Evolutionary conservation across 2,329 filamentous ascomycete species (phyloP).

Genomic region (Penicillium rolfsii): DNA sequence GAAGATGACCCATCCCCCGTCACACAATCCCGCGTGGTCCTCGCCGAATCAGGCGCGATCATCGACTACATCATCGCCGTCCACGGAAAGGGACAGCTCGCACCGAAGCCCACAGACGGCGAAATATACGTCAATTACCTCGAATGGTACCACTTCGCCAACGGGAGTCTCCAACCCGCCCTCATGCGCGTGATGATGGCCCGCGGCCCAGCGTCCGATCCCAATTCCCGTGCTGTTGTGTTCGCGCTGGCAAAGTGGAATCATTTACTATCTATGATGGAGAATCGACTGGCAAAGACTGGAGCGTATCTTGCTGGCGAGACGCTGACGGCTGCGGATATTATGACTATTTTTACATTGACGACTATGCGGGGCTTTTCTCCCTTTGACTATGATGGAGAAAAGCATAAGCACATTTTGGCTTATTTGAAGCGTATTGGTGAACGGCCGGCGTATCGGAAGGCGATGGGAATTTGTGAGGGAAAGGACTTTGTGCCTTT

Average conservation of each 20-base stretch:
- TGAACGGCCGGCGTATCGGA: slow-evolving; percentile 27
- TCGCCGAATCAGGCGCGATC: slow-evolving; percentile 29
- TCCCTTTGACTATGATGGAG: slow-evolving; percentile 21
- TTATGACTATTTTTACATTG: slow-evolving; percentile 26
- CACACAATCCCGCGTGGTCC: slow-evolving; percentile 21
- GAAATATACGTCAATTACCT: slow-evolving; percentile 25
- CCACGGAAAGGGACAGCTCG: slow-evolving; percentile 24
- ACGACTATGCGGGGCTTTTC: slow-evolving; percentile 30
- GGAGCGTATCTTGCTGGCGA: slow-evolving; percentile 26
- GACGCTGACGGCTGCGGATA: slow-evolving; percentile 27
- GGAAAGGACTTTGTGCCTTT: slow-evolving; percentile 28
- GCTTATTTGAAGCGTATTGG: slow-evolving; percentile 26
- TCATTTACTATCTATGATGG: slow-evolving; percentile 18
- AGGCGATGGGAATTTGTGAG: slow-evolving; percentile 28
- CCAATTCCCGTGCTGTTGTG: slow-evolving; percentile 12
- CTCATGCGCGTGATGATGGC: slow-evolving; percentile 21
- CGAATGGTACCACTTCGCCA: slow-evolving; percentile 30
- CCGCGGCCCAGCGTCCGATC: slow-evolving; percentile 10
- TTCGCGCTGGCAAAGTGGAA: slow-evolving; percentile 16
- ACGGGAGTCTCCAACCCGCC: slow-evolving; percentile 24
- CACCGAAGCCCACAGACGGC: slow-evolving; percentile 25
- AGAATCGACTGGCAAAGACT: slow-evolving; percentile 24
- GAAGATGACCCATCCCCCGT: slow-evolving; percentile 28
- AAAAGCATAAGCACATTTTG: slow-evolving; percentile 24
- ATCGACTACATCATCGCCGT: slow-evolving; percentile 27